Evolutionary conservation across 345 rosid species (phyloP).

Genomic region (Anastatica hierochuntica): DNA sequence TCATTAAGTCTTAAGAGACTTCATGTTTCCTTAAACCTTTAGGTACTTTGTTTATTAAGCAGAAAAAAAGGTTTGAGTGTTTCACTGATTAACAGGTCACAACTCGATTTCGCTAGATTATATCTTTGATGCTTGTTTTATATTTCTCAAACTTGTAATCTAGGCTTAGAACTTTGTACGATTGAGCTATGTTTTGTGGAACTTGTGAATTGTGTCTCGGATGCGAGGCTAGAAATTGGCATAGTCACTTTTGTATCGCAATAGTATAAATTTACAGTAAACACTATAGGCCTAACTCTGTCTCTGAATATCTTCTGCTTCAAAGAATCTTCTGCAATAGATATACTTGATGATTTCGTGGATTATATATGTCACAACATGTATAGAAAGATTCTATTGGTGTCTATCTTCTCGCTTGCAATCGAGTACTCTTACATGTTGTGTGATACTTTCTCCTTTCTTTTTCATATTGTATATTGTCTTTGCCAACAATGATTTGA

Average conservation of each 20-base stretch:
- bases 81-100: background rate
- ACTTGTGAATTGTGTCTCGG: background rate
- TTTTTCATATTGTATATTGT: conserved; percentile 9
- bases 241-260: background rate
- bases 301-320: conserved; percentile 6
- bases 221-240: background rate
- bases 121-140: background rate
- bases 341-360: conserved; percentile 9
- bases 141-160: background rate
- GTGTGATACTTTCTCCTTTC: background rate
- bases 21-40: background rate
- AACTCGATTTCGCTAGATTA: background rate
- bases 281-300: background rate
- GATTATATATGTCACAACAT: conserved; percentile 8
- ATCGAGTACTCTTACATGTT: conserved; percentile 16
- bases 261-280: too few relatives aligned
- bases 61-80: background rate
- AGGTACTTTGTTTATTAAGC: background rate
- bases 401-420: conserved; percentile 7
- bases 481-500: conserved; percentile 19
- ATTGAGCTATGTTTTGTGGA: too few relatives aligned
- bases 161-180: too few relatives aligned
- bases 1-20: background rate
- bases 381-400: conserved; percentile 14
- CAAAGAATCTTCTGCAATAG: conserved; percentile 9